Base-by-base conservation (phyloP, 148 eudicot genomes). In the Tetragonia tetragonoides region DNA sequence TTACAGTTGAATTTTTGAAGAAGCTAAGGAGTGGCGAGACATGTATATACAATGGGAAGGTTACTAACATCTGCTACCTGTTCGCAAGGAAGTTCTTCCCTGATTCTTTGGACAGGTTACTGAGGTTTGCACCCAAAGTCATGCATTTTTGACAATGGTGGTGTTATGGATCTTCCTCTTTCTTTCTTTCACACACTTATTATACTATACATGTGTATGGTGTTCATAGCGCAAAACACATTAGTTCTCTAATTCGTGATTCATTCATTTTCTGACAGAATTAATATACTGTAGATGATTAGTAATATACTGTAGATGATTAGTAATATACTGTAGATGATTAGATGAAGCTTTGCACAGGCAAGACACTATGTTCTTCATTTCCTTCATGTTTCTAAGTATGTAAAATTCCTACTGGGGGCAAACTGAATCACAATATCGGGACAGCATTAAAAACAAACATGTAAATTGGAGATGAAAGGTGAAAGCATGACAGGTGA, bases 71-170 rank as follows among this genome's bases (percentile, higher is more conserved):
- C n/a, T 88, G 91, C 23, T 75, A 34, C 65, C 63, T 88, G 74
- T 86, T 86, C 76, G 87, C 83, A 15, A 84, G 87, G 75, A 86
- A 86, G 75, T 86, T 86, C 70, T 54, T 81, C 71, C 84, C 86
- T 47, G 72, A 69, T 74, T 38, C 86, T 21, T 39, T 86, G 37
- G 68, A 81, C 24, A 76, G 85, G 72, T 23, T 86, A 59, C 17
- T 79, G 73, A 73, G 66, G 56, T 66, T 83, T 66, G 81, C 83
- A 28, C 77, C 79, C 7, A 69, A 59, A 59, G 76, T 82, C 4
- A 73, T 82, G 87, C 74, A 71, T 37, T 85, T 79, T 24, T 82
- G 54, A 68, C 34, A 42, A n/a, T 7, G 49, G 21, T 39, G 42
- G 38, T 3, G n/a, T n/a, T 20, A 20, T 8, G 34, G 10, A 34